Conservation (phyloP, 164 flowering plant genomes). For the Aristolochia fimbriata region DNA sequence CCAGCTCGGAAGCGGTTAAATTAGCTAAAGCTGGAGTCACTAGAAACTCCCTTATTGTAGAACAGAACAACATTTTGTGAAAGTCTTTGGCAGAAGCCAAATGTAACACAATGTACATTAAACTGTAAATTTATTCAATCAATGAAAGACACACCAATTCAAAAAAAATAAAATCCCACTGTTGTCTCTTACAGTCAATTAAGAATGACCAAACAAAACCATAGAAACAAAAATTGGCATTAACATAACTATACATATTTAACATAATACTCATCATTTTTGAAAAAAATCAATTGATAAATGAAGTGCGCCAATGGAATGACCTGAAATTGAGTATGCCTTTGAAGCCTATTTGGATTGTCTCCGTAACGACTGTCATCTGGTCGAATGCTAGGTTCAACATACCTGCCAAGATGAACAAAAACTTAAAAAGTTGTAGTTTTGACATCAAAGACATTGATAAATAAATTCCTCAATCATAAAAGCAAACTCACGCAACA, state of each 20-base stretch:
- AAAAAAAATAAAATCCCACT: background rate
- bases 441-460: background rate
- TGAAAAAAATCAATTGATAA: too few relatives aligned
- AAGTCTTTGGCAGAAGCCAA: too few relatives aligned
- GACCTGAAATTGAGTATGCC: conserved; percentile 98
- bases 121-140: too few relatives aligned
- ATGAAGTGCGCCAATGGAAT: background rate
- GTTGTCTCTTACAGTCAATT: background rate
- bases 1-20: too few relatives aligned
- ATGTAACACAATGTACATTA: too few relatives aligned
- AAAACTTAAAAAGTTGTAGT: too few relatives aligned
- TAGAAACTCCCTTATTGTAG: too few relatives aligned
- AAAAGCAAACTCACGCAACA: conserved; percentile 76
- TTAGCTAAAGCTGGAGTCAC: too few relatives aligned
- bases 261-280: too few relatives aligned
- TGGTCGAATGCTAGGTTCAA: conserved; percentile 93
- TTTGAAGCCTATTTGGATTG: conserved; percentile 92
- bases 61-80: too few relatives aligned
- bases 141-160: too few relatives aligned
- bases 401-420: conserved; percentile 42
- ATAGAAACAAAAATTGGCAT: background rate
- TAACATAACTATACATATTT: too few relatives aligned
- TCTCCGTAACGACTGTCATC: conserved; percentile 99
- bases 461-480: background rate
- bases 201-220: background rate